Evolutionary conservation across 306 rosid genomes (phyloP).

Genomic region (Echinosophora koreensis): DNA sequence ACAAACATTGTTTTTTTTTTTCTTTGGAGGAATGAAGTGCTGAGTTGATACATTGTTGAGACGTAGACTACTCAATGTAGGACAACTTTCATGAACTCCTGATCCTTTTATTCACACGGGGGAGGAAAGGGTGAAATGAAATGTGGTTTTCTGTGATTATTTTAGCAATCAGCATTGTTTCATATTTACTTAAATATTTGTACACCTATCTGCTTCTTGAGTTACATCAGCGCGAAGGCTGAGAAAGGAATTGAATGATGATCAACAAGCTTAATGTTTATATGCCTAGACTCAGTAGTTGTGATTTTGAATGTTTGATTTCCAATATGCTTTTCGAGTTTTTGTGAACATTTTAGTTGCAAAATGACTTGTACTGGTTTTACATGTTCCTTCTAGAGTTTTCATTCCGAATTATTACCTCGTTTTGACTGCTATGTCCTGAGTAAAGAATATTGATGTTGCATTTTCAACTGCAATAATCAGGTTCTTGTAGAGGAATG

Average conservation of each 20-base stretch:
- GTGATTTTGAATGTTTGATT: conserved; percentile 30
- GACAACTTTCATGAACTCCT: conserved; percentile 33
- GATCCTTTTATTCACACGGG: conserved; percentile 19
- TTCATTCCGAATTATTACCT: conserved; percentile 23
- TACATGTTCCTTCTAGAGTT: conserved; percentile 23
- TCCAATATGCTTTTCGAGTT: conserved; percentile 26
- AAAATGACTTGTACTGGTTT: conserved; percentile 9
- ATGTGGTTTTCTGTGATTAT: conserved; percentile 17
- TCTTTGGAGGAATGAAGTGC: too few species aligned
- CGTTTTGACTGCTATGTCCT: conserved; percentile 14
- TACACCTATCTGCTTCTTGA: conserved; percentile 10
- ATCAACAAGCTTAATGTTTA: conserved; percentile 30
- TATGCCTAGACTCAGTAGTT: conserved; percentile 9
- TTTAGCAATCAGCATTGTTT: conserved; percentile 23
- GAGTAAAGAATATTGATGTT: conserved; percentile 8
- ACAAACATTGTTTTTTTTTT: too few species aligned
- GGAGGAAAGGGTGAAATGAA: conserved; percentile 32
- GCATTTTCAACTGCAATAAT: conserved; percentile 34
- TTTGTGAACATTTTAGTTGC: conserved; percentile 12
- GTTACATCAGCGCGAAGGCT: conserved; percentile 1
- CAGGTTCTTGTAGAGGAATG: conserved; percentile 96
- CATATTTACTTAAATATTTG: conserved; percentile 8
- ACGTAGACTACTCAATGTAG: too few species aligned
- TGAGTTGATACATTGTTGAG: too few species aligned
- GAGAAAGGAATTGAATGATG: conserved; percentile 40